A percentile compares a stretch with the other conserved stretches of the same genome.
Evolutionary conservation across 768 basidiomycete species (phyloP).

Genomic region (Suillus paluster): DNA sequence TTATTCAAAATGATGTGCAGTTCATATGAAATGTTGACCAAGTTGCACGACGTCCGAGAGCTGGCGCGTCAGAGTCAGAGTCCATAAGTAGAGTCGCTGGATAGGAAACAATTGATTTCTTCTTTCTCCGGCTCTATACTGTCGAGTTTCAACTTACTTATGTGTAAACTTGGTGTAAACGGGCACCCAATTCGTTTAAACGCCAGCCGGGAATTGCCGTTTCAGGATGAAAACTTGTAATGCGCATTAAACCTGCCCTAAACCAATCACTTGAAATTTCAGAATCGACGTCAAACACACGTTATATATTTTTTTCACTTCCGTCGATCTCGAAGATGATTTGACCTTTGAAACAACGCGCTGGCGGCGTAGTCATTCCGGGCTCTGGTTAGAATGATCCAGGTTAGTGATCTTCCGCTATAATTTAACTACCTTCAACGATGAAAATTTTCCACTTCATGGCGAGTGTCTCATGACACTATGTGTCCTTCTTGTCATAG

Average conservation of each 20-base stretch:
- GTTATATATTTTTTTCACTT: not conserved
- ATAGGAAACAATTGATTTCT: too few species aligned
- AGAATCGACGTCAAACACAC: not conserved
- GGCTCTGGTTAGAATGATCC: not conserved
- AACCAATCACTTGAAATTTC: conserved; percentile 3
- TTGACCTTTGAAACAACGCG: not conserved
- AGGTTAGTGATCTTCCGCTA: not conserved
- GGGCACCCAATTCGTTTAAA: too few species aligned
- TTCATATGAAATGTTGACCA: not conserved
- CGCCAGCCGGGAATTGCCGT: not conserved
- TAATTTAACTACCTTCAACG: conserved; percentile 25
- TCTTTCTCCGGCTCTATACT: not conserved
- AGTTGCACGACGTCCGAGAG: too few species aligned
- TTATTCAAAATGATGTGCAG: not conserved
- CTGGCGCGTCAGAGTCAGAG: too few species aligned
- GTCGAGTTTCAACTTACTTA: too few species aligned
- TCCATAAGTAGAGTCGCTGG: too few species aligned
- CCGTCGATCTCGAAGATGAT: not conserved
- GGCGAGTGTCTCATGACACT: conserved; percentile 57
- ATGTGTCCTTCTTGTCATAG: conserved; percentile 82
- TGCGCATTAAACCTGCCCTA: not conserved
- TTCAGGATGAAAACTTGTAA: too few species aligned
- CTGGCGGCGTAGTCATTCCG: not conserved
- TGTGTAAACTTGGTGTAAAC: too few species aligned
- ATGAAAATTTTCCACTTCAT: conserved; percentile 57